phyloP scores from a whole-genome alignment of 352 stramenopile genomes.

The Pythium utonaiense region DNA sequence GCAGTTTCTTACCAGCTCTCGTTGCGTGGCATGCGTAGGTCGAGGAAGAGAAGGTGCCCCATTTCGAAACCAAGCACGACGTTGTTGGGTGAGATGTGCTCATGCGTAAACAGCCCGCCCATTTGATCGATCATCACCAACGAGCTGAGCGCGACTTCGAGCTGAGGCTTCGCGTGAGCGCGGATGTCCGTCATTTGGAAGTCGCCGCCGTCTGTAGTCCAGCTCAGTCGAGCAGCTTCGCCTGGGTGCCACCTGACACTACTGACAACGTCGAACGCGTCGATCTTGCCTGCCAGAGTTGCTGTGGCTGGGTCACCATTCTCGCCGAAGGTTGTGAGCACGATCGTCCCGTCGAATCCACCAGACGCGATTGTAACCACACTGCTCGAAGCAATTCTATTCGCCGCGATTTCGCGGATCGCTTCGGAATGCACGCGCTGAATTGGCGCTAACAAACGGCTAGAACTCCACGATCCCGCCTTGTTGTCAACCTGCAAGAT shows the following conservation, averaged over 20 bases:
- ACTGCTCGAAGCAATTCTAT: neutral
- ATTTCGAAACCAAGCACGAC: constrained; percentile 67
- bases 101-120: constrained; percentile 68
- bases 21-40: constrained; percentile 56
- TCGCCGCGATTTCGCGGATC: constrained; percentile 70
- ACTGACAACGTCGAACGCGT: constrained; percentile 76
- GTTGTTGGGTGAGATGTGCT: constrained; percentile 50
- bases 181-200: constrained; percentile 66
- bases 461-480: constrained; percentile 7
- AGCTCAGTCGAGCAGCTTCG: constrained; percentile 47
- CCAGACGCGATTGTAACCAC: constrained; percentile 8
- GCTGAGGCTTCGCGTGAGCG: constrained; percentile 25
- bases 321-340: constrained; percentile 58
- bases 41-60: constrained; percentile 57
- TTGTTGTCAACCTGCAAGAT: constrained; percentile 35
- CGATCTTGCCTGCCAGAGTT: constrained; percentile 50
- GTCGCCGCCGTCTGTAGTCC: constrained; percentile 77
- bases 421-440: constrained; percentile 58
- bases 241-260: constrained; percentile 66
- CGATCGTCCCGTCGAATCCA: constrained; percentile 79
- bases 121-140: constrained; percentile 20
- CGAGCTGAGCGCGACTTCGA: constrained; percentile 18
- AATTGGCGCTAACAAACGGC: constrained; percentile 43
- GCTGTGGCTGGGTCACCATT: constrained; percentile 31
- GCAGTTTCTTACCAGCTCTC: constrained; percentile 35